Base-by-base conservation (phyloP, 2,329 filamentous ascomycete genomes). In the Fusarium drepaniforme region DNA sequence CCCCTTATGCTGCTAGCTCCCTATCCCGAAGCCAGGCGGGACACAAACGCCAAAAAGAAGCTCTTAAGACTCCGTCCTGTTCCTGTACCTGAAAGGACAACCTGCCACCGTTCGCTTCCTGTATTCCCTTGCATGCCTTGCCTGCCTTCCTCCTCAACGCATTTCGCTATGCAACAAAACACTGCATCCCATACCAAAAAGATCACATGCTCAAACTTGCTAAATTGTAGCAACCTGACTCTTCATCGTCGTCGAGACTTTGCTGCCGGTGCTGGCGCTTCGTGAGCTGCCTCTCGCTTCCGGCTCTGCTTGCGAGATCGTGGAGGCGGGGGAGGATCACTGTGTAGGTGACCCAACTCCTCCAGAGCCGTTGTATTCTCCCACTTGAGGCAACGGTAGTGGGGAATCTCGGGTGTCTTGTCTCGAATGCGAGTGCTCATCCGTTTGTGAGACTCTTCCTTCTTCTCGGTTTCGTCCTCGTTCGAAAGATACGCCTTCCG, bases 401-500 rank as follows among this genome's bases (percentile, higher is more conserved):
- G 79, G 4, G 81, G 80, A n/a, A 78, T 80, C 78, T 90, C 85
- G 4, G 86, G 86, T 64, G 88, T 84, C 75, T 86, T 84, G 71
- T 88, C 82, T 69, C 84, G 79, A 76, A 88, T 83, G 64, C 85
- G 81, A 71, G 84, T 82, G 77, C 89, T 87, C 18, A 85, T 88
- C 66, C 83, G 80, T 76, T 85, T 84, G n/a, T 75, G 73, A 70
- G 81, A 80, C 59, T 84, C 81, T 23, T 86, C 81, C 67, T 83
- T 83, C 75, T 84, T 82, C 30, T 85, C 82, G 15, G 82, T 72
- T 35, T 82, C 83, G 28, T 81, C 77, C 16, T 75, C 73, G 23
- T 88, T 86, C 1, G 83, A 81, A 37, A 89, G 87, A 78, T 98
- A 97, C 74, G 89, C 86, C 72, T 91, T 91, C 72, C 97, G 92